Percentiles rank a stretch among this genome's conserved stretches.
phyloP scores from a whole-genome alignment of 305 asterid species.

The Fraxinus platypoda region DNA sequence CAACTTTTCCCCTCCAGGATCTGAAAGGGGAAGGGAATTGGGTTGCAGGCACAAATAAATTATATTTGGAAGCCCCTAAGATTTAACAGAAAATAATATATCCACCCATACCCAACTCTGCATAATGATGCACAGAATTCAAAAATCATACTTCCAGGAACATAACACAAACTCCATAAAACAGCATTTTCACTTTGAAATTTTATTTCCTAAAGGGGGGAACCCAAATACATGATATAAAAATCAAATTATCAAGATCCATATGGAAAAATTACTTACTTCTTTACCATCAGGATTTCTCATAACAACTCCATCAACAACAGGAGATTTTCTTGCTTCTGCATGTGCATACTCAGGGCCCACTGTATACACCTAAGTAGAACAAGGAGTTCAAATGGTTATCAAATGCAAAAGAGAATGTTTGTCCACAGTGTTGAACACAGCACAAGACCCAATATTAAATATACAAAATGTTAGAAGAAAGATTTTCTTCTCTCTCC shows the following conservation, averaged over 20 bases:
- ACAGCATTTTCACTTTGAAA: constrained; percentile 6
- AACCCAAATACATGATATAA: constrained; percentile 1
- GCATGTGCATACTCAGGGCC: constrained; percentile 99
- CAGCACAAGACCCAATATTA: constrained; percentile 12
- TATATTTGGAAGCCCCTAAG: not conserved
- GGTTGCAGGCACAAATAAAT: not conserved
- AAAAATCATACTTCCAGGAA: constrained; percentile 4
- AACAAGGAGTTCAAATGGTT: constrained; percentile 6
- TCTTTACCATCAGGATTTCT: constrained; percentile 98
- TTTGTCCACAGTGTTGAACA: not conserved
- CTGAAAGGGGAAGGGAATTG: not conserved
- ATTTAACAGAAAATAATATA: not conserved
- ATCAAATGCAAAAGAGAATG: not conserved
- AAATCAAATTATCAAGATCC: not conserved
- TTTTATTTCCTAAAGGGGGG: constrained; percentile 13
- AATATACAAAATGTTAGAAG: not conserved
- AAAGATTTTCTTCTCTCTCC: not conserved
- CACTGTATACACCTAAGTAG: constrained; percentile 81
- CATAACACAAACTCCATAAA: constrained; percentile 2
- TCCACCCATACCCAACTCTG: not conserved
- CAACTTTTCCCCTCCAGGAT: not conserved
- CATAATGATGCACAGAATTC: constrained; percentile 10
- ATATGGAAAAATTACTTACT: constrained; percentile 44
- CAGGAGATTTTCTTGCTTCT: constrained; percentile 99
- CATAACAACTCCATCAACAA: constrained; percentile 99